Base-by-base conservation (phyloP, 306 rosid species). In the Amphicarpaea edgeworthii region DNA sequence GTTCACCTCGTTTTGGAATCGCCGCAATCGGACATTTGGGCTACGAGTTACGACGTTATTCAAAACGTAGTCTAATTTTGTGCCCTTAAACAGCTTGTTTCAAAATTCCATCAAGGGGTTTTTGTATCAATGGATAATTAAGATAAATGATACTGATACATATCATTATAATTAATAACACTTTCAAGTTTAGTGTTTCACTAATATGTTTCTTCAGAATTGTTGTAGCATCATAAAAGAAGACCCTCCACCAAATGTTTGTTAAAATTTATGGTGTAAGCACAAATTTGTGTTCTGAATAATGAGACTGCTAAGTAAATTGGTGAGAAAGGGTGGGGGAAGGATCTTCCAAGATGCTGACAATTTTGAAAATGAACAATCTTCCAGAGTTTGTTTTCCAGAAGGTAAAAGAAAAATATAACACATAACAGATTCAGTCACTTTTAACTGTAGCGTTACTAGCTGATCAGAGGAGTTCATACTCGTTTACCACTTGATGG, bases 401-500 rank as follows among this genome's bases (percentile, higher is more conserved):
- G 15, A 46, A 71, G 0, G 14, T 49, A 51, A 58, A 40, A 21
- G 47, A 68, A 78, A 16, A 16, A 58, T 53, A 24, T 17, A 19
- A 46, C 21, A 55, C 16, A 51, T 42, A 30, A 74, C 5, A 54
- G 40, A 30, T 12, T 21, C 47, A 60, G 43, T 23, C 62, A 45
- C 34, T 68, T 28, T 47, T 49, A 59, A 41, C 16, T 40, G 64
- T 53, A 34, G 42, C 17, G 70, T 68, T 14, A 57, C 64, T 49
- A 72, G 74, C 49, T 38, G 58, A 73, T 80, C 40, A 70, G 66
- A 73, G 75, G 73, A 63, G 26, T 30, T 53, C 88, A n/a, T 86
- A 94, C 98, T 49, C 91, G 82, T 84, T 88, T 84, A 24, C 98
- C 98, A 69, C 84, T 88, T 24, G 98, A 78, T 23, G 98, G 98